phyloP scores from a whole-genome alignment of 2,329 filamentous ascomycete species.

The Aspergillus glaucus region DNA sequence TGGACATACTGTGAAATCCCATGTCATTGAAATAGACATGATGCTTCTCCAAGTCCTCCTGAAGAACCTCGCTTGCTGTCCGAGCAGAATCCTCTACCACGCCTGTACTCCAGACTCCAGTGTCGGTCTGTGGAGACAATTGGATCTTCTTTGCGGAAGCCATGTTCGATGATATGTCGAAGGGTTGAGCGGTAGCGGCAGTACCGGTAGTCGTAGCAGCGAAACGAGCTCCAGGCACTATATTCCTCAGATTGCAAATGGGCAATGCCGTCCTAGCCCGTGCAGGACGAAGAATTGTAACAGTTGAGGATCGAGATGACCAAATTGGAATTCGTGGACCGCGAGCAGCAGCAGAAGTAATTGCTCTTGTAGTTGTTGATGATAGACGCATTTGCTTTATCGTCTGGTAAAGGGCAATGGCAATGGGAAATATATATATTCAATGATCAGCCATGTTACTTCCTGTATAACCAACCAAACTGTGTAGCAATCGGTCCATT shows the following conservation, averaged over 20 bases:
- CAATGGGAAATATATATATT: neutral
- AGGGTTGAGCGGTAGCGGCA: neutral
- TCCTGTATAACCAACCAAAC: too few relatives aligned
- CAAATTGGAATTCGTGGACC: neutral
- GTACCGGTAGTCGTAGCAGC: neutral
- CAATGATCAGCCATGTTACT: neutral
- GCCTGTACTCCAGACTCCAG: constrained; percentile 42
- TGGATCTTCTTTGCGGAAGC: constrained; percentile 44
- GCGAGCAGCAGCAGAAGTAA: neutral
- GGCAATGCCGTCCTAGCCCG: neutral
- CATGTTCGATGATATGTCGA: constrained; percentile 29
- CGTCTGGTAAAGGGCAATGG: too few relatives aligned
- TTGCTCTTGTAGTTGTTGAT: neutral
- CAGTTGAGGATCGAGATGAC: neutral
- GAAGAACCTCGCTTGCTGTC: constrained; percentile 61
- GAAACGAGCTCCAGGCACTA: neutral
- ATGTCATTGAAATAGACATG: constrained; percentile 73
- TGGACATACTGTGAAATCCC: constrained; percentile 60
- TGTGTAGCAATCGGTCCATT: too few relatives aligned
- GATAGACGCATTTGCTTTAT: neutral
- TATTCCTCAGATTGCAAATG: neutral
- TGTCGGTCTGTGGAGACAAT: constrained; percentile 34
- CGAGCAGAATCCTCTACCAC: constrained; percentile 54
- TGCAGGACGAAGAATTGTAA: neutral
- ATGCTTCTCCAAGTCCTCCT: constrained; percentile 65